These are phyloP conservation scores for Pisolithus albus DNA, from an alignment of 768 basidiomycete species.

Conservation along the genomic window DNA sequence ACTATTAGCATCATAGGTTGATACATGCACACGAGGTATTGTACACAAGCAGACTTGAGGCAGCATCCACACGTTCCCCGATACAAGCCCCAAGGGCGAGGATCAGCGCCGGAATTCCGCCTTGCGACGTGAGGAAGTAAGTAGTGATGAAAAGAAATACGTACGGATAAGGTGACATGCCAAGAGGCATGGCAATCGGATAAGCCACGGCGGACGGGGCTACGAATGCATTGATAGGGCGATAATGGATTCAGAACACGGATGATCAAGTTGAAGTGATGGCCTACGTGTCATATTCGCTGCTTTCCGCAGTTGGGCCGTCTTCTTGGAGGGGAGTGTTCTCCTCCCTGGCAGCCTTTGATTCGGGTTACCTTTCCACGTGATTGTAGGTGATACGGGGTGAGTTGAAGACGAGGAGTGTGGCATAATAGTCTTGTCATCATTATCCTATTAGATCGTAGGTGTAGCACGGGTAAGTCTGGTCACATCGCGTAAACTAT, in stretches of 20 bases:
- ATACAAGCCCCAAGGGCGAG: slow-evolving; percentile 80
- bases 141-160: slow-evolving; percentile 62
- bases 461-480: background rate
- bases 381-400: slow-evolving; percentile 54
- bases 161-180: too few relatives aligned
- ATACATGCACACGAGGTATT: too few relatives aligned
- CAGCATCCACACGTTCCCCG: slow-evolving; percentile 80
- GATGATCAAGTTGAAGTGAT: slow-evolving; percentile 68
- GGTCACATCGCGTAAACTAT: background rate
- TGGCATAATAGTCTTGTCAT: slow-evolving; percentile 17
- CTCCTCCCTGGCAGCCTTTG: slow-evolving; percentile 10
- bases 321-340: slow-evolving; percentile 29
- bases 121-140: slow-evolving; percentile 69
- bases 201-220: slow-evolving; percentile 5
- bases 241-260: slow-evolving; percentile 70
- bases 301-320: slow-evolving; percentile 33
- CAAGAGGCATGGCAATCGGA: slow-evolving; percentile 17
- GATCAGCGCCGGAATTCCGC: slow-evolving; percentile 65
- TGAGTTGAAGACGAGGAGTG: too few relatives aligned
- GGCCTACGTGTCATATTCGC: slow-evolving; percentile 54
- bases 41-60: slow-evolving; percentile 54
- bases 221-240: slow-evolving; percentile 35
- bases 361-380: slow-evolving; percentile 13
- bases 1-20: too few relatives aligned
- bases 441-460: background rate